Evolutionary conservation across 164 flowering plant genomes (phyloP).

Genomic region (Liquidambar formosana): DNA sequence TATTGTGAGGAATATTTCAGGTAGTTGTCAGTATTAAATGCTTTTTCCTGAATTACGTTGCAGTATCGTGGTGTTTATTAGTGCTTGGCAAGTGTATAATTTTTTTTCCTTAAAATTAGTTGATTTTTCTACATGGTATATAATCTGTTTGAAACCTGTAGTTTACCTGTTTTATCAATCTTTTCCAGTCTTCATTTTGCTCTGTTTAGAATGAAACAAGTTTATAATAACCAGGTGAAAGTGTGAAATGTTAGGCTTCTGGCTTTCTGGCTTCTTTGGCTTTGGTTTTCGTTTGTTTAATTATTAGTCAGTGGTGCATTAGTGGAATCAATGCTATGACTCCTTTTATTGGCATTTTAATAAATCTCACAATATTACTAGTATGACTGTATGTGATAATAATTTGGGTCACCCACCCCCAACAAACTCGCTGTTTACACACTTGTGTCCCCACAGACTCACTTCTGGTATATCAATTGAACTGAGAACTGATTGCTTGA

Average conservation of each 20-base stretch:
- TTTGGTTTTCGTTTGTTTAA: background rate
- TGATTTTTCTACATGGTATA: background rate
- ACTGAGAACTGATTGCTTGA: too few relatives aligned
- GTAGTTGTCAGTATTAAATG: slow-evolving; percentile 20
- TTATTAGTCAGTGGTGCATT: background rate
- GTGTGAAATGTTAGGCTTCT: background rate
- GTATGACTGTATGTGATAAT: too few relatives aligned
- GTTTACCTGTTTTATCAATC: background rate
- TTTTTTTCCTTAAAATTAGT: background rate
- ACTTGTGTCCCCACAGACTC: too few relatives aligned
- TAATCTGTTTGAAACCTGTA: background rate
- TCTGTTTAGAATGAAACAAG: background rate
- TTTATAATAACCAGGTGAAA: background rate
- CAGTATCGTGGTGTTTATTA: too few relatives aligned
- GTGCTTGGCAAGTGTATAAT: background rate
- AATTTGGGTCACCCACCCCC: too few relatives aligned
- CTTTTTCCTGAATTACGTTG: background rate
- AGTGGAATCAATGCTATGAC: background rate
- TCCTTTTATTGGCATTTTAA: background rate
- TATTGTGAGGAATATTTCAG: slow-evolving; percentile 34
- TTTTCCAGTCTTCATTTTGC: background rate
- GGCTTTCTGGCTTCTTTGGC: background rate
- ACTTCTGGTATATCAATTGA: too few relatives aligned
- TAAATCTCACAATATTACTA: too few relatives aligned
- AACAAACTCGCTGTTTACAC: too few relatives aligned